These are phyloP conservation scores for Sporobolomyces pararoseus DNA, from an alignment of 768 basidiomycete genomes.

Conservation along the genomic window DNA sequence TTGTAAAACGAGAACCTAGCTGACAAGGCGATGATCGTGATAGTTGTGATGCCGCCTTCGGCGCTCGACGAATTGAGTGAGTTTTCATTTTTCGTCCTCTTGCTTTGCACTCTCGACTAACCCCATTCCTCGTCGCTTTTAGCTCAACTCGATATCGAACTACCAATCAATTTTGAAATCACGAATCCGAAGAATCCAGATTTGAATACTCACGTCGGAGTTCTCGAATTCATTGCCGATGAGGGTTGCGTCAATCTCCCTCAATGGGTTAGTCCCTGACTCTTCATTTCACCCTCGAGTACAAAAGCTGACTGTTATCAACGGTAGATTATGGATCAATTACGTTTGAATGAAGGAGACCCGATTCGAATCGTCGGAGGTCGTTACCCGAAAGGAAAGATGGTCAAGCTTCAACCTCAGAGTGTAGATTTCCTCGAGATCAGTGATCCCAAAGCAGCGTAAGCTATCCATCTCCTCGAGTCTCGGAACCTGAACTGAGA, in stretches of 20 bases:
- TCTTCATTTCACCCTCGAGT: background rate
- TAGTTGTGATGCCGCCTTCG: conserved; percentile 97
- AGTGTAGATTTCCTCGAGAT: conserved; percentile 91
- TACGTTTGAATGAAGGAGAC: conserved; percentile 89
- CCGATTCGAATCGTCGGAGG: conserved; percentile 86
- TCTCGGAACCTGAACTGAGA: too few species aligned
- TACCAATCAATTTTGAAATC: conserved; percentile 94
- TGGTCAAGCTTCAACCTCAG: conserved; percentile 96
- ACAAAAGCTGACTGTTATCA: background rate
- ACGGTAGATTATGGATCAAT: conserved; percentile 84
- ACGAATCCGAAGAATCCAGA: conserved; percentile 79
- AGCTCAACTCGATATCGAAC: conserved; percentile 77
- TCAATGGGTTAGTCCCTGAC: conserved; percentile 70
- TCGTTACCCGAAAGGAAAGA: conserved; percentile 82
- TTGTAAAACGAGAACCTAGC: background rate
- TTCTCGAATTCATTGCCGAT: conserved; percentile 96
- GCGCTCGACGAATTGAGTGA: conserved; percentile 75
- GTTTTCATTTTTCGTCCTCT: conserved; percentile 36
- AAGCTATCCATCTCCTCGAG: too few species aligned
- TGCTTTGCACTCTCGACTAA: background rate
- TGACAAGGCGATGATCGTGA: background rate
- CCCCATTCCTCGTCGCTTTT: background rate
- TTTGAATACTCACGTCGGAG: conserved; percentile 86
- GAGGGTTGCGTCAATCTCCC: conserved; percentile 94
- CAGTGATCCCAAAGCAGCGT: conserved; percentile 97